These are phyloP conservation scores for Ceratocystiopsis sp. DNA, from an alignment of 2,329 filamentous ascomycete genomes.

Conservation along the genomic window DNA sequence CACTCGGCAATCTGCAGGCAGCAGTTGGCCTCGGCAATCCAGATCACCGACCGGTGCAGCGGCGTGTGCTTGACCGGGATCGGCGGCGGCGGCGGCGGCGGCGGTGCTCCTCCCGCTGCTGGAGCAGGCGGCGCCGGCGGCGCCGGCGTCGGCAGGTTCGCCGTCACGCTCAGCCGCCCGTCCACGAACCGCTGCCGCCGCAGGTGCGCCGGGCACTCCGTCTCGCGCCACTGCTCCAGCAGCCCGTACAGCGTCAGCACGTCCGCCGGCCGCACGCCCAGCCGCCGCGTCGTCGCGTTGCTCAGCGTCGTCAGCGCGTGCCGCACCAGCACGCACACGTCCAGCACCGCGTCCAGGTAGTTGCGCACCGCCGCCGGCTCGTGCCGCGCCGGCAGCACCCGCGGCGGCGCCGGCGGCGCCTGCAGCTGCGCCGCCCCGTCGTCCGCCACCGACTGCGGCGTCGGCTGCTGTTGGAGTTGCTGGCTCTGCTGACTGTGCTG, in stretches of 20 bases:
- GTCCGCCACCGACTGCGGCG: neutral
- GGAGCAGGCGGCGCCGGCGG: no score
- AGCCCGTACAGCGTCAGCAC: constrained; percentile 1
- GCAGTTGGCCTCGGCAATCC: constrained; percentile 9
- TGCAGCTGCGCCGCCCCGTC: neutral
- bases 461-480: neutral
- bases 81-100: neutral
- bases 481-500: no score
- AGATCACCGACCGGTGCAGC: constrained; percentile 9
- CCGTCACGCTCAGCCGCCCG: neutral
- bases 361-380: neutral
- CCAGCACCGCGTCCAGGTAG: constrained; percentile 11
- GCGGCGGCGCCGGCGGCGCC: neutral
- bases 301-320: constrained; percentile 4
- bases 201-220: constrained; percentile 2
- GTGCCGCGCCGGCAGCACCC: neutral
- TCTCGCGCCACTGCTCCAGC: constrained; percentile 5
- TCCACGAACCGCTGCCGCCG: neutral
- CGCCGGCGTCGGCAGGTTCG: neutral
- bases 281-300: constrained; percentile 3
- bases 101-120: no score
- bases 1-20: constrained; percentile 10
- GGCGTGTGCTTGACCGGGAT: neutral
- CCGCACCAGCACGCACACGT: constrained; percentile 9
- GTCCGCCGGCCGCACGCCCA: constrained; percentile 4